These are phyloP conservation scores for Heliosperma pusillum DNA, from an alignment of 148 eudicot species.

Conservation along the genomic window DNA sequence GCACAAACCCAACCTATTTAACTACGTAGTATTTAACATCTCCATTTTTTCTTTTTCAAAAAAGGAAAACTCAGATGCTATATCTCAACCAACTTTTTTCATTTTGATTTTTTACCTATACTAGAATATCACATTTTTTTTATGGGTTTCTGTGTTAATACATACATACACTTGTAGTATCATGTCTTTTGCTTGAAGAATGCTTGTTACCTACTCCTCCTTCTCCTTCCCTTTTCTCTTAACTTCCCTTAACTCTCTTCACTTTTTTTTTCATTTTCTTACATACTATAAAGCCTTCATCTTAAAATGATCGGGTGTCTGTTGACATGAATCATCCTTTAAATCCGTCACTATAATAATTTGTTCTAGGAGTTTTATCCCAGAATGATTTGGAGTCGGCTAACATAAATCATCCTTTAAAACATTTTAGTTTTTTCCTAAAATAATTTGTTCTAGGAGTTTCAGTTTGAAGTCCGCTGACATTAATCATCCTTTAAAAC, in stretches of 20 bases:
- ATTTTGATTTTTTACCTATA: not conserved
- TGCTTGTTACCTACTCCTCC: slow-evolving; percentile 83
- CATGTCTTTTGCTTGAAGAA: slow-evolving; percentile 45
- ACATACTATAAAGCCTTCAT: not conserved
- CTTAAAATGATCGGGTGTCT: not conserved
- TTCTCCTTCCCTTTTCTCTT: slow-evolving; percentile 13
- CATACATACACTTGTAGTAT: not conserved
- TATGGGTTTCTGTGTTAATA: not conserved
- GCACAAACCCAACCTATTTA: not conserved
- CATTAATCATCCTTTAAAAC: not conserved
- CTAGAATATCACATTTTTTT: not conserved
- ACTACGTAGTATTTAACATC: not conserved
- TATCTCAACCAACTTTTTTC: not conserved
- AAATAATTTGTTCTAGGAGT: too few relatives aligned
- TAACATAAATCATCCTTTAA: too few relatives aligned
- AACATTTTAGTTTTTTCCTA: too few relatives aligned
- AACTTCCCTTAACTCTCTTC: slow-evolving; percentile 14
- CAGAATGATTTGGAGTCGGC: too few relatives aligned
- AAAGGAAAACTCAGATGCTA: not conserved
- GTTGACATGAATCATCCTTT: too few relatives aligned
- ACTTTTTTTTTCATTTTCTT: slow-evolving; percentile 22
- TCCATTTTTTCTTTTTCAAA: not conserved
- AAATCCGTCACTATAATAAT: too few relatives aligned
- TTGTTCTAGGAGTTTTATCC: too few relatives aligned
- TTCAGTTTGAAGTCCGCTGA: too few relatives aligned